phyloP scores from a whole-genome alignment of 1,139 yeast species.

The Yamadazyma oceani region DNA sequence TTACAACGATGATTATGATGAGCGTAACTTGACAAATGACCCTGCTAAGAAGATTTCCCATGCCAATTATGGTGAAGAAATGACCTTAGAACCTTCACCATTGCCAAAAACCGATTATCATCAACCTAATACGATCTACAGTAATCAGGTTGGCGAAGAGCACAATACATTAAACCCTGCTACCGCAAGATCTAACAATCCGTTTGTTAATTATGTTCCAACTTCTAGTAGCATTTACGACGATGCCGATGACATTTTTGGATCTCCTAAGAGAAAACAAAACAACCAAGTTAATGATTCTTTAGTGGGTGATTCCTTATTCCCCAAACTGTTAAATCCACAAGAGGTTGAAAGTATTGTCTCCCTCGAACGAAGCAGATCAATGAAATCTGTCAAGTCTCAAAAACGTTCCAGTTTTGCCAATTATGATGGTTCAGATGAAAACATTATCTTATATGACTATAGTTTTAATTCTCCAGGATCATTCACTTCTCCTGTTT shows the following conservation, averaged over 20 bases:
- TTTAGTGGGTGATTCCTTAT: conserved; percentile 61
- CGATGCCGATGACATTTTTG: conserved; percentile 23
- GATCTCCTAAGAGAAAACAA: conserved; percentile 30
- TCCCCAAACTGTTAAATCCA: conserved; percentile 65
- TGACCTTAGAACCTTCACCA: conserved; percentile 22
- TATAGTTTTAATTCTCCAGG: conserved; percentile 10
- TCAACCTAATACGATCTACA: no score
- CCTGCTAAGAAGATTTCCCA: conserved; percentile 29
- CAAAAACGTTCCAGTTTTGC: conserved; percentile 44
- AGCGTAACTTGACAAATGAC: conserved; percentile 22
- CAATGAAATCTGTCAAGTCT: conserved; percentile 49
- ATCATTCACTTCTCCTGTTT: conserved; percentile 14
- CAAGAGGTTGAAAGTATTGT: conserved; percentile 76
- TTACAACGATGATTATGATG: conserved; percentile 17
- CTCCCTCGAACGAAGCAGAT: conserved; percentile 67
- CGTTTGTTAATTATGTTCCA: conserved; percentile 12
- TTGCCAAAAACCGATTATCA: conserved; percentile 7
- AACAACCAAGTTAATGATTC: conserved; percentile 12
- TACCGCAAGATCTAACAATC: conserved; percentile 15
- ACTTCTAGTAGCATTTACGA: conserved; percentile 7
- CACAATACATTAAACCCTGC: conserved; percentile 1
- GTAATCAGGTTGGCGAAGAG: no score
- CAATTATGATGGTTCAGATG: conserved; percentile 50
- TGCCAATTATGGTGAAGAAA: conserved; percentile 31
- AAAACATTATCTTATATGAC: conserved; percentile 35